Evolutionary conservation across 148 eudicot genomes (phyloP).

Genomic region (Rhododendron henanense): DNA sequence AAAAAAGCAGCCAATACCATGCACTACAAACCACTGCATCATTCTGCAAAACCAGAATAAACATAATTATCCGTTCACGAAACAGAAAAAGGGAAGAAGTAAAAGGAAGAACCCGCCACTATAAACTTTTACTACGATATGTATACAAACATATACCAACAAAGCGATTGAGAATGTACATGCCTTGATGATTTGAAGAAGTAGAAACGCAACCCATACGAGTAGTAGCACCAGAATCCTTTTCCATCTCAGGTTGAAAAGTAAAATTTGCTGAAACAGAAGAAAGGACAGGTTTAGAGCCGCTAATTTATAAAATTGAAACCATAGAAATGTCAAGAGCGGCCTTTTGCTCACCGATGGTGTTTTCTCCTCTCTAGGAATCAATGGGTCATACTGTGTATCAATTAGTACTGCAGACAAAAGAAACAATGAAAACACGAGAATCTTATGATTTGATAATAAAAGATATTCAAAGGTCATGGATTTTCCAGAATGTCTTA

Average conservation of each 20-base stretch:
- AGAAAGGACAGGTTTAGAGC: not conserved
- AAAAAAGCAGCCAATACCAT: conserved; percentile 73
- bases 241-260: conserved; percentile 60
- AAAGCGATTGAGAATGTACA: conserved; percentile 20
- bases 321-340: not conserved
- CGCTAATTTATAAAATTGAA: not conserved
- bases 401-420: conserved; percentile 67
- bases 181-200: conserved; percentile 86
- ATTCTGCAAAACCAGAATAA: conserved; percentile 46
- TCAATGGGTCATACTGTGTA: conserved; percentile 60
- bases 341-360: conserved; percentile 43
- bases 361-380: conserved; percentile 68
- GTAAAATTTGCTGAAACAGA: conserved; percentile 48
- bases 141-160: not conserved
- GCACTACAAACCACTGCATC: conserved; percentile 47
- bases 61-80: not conserved
- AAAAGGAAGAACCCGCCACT: not conserved
- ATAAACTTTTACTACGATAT: not conserved
- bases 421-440: not conserved
- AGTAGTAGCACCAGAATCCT: conserved; percentile 45
- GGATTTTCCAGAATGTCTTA: conserved; percentile 30
- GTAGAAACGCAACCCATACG: conserved; percentile 67
- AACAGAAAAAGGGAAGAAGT: not conserved
- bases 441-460: not conserved
- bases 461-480: not conserved